Conservation (phyloP, 805 yeast genomes). For the Ogataea kodamae region DNA sequence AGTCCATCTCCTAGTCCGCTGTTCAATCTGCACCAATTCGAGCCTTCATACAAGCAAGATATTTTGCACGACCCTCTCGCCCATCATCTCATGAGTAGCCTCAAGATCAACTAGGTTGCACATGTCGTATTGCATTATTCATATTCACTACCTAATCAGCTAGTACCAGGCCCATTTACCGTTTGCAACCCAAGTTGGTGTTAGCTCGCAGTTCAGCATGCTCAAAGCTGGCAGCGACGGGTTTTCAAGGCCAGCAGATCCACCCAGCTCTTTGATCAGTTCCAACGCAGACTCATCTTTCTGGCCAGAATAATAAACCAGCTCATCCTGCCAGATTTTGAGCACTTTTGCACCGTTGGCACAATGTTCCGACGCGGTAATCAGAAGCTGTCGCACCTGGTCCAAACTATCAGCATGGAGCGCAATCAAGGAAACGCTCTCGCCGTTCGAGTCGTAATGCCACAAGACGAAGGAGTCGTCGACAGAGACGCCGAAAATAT, state of each 20-base stretch:
- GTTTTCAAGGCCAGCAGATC: constrained; percentile 17
- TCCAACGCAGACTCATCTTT: constrained; percentile 10
- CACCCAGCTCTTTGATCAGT: constrained; percentile 15
- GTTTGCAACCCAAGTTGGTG: constrained; percentile 25
- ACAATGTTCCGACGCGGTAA: constrained; percentile 13
- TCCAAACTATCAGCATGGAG: constrained; percentile 16
- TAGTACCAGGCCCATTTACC: constrained; percentile 31
- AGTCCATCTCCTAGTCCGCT: constrained; percentile 13
- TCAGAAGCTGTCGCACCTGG: constrained; percentile 14
- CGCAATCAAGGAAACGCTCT: constrained; percentile 18
- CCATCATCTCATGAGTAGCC: constrained; percentile 15
- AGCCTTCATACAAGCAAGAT: constrained; percentile 11
- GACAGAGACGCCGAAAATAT: constrained; percentile 13
- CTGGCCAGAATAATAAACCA: constrained; percentile 14
- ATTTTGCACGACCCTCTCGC: constrained; percentile 3
- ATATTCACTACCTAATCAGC: background rate
- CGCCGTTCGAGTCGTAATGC: constrained; percentile 35
- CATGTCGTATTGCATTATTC: constrained; percentile 2
- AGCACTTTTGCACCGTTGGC: constrained; percentile 13
- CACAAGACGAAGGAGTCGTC: constrained; percentile 37
- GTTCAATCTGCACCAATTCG: constrained; percentile 12
- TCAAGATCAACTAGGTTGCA: constrained; percentile 17
- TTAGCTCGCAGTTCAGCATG: constrained; percentile 11
- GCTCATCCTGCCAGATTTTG: constrained; percentile 27
- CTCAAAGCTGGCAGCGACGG: constrained; percentile 22